Evolutionary conservation across 1,284 basidiomycete species (phyloP).

Genomic region (Acaromyces ingoldii): DNA sequence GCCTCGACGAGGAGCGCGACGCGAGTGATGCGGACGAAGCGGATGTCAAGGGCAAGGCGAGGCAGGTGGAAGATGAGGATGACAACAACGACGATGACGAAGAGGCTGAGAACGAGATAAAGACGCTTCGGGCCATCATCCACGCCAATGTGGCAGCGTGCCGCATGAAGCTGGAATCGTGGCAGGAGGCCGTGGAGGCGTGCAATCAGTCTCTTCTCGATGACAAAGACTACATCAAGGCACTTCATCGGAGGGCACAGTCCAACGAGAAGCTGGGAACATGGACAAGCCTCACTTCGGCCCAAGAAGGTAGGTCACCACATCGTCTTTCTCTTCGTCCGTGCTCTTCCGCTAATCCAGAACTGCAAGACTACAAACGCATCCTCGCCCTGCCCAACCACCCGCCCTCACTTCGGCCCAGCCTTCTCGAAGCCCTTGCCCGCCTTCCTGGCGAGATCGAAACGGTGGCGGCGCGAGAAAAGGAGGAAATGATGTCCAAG

Average conservation of each 20-base stretch:
- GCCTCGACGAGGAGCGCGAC: not conserved
- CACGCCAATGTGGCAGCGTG: slow-evolving; percentile 78
- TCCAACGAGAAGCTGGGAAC: slow-evolving; percentile 74
- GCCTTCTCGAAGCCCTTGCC: slow-evolving; percentile 11
- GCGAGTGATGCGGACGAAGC: not conserved
- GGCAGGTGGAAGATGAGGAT: not conserved
- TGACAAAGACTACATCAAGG: slow-evolving; percentile 79
- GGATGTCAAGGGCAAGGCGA: not conserved
- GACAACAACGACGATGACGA: not conserved
- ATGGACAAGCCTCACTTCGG: slow-evolving; percentile 74
- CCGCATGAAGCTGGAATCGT: slow-evolving; percentile 60
- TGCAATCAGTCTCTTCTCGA: slow-evolving; percentile 73
- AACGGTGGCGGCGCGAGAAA: slow-evolving; percentile 76
- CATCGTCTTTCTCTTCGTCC: slow-evolving; percentile 4
- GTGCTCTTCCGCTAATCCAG: not conserved
- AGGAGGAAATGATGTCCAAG: slow-evolving; percentile 85
- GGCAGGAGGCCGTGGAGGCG: slow-evolving; percentile 66
- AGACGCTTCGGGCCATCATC: slow-evolving; percentile 43
- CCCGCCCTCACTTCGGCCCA: slow-evolving; percentile 56
- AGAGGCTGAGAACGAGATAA: slow-evolving; percentile 15
- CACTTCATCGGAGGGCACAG: slow-evolving; percentile 74
- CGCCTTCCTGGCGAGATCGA: slow-evolving; percentile 62
- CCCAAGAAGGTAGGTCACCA: slow-evolving; percentile 68
- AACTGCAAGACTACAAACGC: slow-evolving; percentile 57
- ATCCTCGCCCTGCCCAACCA: slow-evolving; percentile 64